A percentile compares a stretch with the other conserved stretches of the same genome.
Conservation (phyloP, 805 yeast species). For the Vanderwaltozyma polyspora region DNA sequence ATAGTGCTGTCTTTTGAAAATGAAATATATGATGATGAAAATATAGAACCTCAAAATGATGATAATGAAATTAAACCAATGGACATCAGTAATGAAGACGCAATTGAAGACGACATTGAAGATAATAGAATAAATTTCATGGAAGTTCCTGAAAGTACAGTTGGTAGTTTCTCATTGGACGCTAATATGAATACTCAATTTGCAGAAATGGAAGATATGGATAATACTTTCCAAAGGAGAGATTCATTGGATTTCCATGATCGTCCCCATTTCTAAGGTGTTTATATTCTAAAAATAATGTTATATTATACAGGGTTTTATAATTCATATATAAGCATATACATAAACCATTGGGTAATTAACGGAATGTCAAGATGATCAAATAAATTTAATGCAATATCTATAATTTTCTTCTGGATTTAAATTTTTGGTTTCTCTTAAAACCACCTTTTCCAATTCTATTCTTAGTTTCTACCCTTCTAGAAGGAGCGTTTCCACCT, state of each 20-base stretch:
- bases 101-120: not conserved
- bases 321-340: conserved; percentile 1
- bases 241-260: conserved; percentile 22
- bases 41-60: not conserved
- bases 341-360: not conserved
- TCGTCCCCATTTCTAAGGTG: conserved; percentile 3
- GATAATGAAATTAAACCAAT: not conserved
- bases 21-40: conserved; percentile 7
- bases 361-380: not conserved
- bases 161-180: conserved; percentile 5
- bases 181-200: conserved; percentile 14
- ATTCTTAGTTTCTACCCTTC: conserved; percentile 10
- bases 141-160: not conserved
- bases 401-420: conserved; percentile 20
- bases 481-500: conserved; percentile 31
- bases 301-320: not conserved
- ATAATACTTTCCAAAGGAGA: conserved; percentile 25
- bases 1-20: conserved; percentile 21
- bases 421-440: conserved; percentile 21
- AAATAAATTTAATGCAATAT: not conserved
- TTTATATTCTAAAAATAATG: not conserved
- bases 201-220: conserved; percentile 24
- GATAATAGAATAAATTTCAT: not conserved
- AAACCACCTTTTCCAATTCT: conserved; percentile 16
- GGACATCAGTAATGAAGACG: not conserved